Base-by-base conservation (phyloP, 495 filamentous ascomycete species). In the Daldinia bambusicola region DNA sequence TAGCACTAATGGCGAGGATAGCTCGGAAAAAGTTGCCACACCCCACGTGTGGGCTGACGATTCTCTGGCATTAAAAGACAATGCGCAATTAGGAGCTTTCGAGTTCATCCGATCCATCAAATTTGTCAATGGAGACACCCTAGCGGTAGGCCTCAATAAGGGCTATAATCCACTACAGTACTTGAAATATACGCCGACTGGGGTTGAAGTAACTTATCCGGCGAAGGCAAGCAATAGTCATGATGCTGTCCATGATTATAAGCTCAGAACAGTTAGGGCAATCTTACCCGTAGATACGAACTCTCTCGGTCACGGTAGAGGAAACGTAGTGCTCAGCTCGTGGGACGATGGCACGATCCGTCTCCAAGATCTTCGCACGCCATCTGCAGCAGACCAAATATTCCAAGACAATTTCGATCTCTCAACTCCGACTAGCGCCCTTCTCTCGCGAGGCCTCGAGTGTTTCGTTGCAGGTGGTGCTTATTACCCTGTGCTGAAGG, bases 361-460 rank as follows among this genome's bases (percentile, higher is more conserved):
- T 34, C 80, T 85, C 10, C 81, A 82, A 62, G 83, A 85, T 45
- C 64, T 84, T 0, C 77, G 83, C 6, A 79, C 80, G 0, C 74
- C 81, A 0, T 79, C 76, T 0, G 58, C 70, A 0, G 74, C 77
- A 14, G 80, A 83, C 51, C 65, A 66, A 14, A 60, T 82, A 40
- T 85, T 81, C 48, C 81, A 82, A 37, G 82, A 85, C 57, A 81
- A 82, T 45, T 78, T 83, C 31, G 78, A 84, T 14, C 73, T 80
- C 2, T 75, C 70, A 58, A 76, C 76, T 8, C 71, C 77, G 18
- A 76, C 78, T 55, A 83, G 81, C 60, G 69, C 78, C 12, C 70
- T 85, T 0, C 76, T 84, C 36, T 75, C 80, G 0, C 80, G 80
- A 34, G 82, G 81, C 41, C 66, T 77, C 0, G 81, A 84, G 45